Evolutionary conservation across 2,329 filamentous ascomycete genomes (phyloP), one percentile per base, ranked within the genome.

Genomic region (Uncinocarpus reesii): DNA sequence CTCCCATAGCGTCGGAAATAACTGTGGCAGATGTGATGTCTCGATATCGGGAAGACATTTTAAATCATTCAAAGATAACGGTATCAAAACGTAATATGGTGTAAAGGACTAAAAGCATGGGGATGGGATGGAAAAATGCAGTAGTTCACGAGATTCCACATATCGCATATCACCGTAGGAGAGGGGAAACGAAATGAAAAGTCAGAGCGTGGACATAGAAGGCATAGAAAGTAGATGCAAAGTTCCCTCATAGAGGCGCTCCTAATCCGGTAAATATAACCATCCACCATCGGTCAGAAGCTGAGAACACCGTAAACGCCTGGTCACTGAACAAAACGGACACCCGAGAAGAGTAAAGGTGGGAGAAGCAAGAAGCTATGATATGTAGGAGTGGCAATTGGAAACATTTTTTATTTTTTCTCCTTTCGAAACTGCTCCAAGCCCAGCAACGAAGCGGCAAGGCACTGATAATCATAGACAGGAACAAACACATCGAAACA

Each of bases 61-160:
- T 23, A 47, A 41, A 41, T 32, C 36, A 47, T 47, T 32, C 13
- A 37, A 38, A 32, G n/a, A 42, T 42, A 23, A 34, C 28, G 29
- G 29, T 43, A 43, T 32, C 28, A 43, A 18, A 23, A n/a, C n/a
- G n/a, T n/a, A n/a, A n/a, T n/a, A 32, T n/a, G 29, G 29, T 32
- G 29, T 13, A 32, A n/a, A 32, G 29, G 29, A 32, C 4, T 32
- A 21, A 37, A 21, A 37, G n/a, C n/a, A 35, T 35, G 31, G 23
- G 7, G 29, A 11, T n/a, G n/a, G n/a, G n/a, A n/a, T n/a, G n/a
- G n/a, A n/a, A n/a, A n/a, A n/a, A n/a, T n/a, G n/a, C n/a, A n/a
- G n/a, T n/a, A n/a, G n/a, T n/a, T n/a, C n/a, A n/a, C n/a, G n/a
- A n/a, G n/a, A n/a, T n/a, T n/a, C n/a, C n/a, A n/a, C n/a, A n/a